phyloP scores from a whole-genome alignment of 176 grass and related monocot genomes.

The Urochloa ruziziensis region DNA sequence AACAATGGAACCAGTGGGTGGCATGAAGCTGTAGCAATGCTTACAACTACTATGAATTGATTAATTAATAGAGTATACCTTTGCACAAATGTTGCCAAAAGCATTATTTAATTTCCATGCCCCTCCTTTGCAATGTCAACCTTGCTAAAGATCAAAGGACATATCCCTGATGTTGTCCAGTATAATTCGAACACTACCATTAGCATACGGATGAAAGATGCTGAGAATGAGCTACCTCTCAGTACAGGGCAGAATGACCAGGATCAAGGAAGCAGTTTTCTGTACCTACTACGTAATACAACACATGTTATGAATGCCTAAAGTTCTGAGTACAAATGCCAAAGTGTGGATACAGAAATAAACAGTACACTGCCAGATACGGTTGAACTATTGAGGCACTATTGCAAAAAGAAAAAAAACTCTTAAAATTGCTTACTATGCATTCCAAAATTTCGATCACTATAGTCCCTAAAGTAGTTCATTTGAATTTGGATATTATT shows the following conservation, averaged over 20 bases:
- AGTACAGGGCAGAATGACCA: background rate
- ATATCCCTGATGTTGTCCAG: conserved; percentile 18
- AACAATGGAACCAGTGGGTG: background rate
- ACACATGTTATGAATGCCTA: background rate
- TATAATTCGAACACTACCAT: conserved; percentile 35
- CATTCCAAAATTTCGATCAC: background rate
- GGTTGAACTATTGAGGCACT: background rate
- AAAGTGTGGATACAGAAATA: background rate
- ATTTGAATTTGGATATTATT: background rate
- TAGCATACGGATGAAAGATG: conserved; percentile 33
- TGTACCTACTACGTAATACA: background rate
- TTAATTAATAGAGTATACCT: conserved; percentile 22
- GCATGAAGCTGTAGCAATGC: background rate
- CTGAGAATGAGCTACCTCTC: background rate
- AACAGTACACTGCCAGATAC: background rate
- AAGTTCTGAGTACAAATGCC: background rate
- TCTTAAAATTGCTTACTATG: background rate
- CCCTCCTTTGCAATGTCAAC: conserved; percentile 38
- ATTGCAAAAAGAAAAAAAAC: background rate
- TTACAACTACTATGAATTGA: background rate
- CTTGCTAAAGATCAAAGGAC: conserved; percentile 24
- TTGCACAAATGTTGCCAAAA: conserved; percentile 39
- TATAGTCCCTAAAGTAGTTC: background rate
- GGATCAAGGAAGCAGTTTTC: background rate
- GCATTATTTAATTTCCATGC: conserved; percentile 37